These are phyloP conservation scores for Viola odorata DNA, from an alignment of 345 rosid genomes.

Conservation along the genomic window DNA sequence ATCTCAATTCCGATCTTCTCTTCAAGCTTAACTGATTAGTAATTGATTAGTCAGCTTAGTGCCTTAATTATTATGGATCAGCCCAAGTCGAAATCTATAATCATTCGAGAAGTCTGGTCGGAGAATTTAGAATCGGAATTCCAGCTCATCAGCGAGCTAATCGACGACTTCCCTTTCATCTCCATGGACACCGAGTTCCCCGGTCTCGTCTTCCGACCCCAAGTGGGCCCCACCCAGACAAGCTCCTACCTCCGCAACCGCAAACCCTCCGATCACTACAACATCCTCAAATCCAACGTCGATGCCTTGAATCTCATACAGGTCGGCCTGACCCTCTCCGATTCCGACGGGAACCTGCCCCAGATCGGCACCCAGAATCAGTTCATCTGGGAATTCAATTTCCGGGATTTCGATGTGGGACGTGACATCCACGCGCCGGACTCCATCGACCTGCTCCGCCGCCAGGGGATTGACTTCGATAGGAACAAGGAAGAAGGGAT, in stretches of 20 bases:
- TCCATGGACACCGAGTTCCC: conserved; percentile 40
- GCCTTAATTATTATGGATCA: no score
- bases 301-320: conserved; percentile 29
- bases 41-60: no score
- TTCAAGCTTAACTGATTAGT: neutral
- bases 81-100: conserved; percentile 2
- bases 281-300: conserved; percentile 22
- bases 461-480: conserved; percentile 27
- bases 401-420: conserved; percentile 21
- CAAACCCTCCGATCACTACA: conserved; percentile 18
- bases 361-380: conserved; percentile 12
- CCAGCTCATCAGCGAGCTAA: conserved; percentile 15
- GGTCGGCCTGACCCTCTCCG: conserved; percentile 29
- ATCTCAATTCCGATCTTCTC: neutral
- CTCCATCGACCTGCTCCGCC: conserved; percentile 21
- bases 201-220: conserved; percentile 25
- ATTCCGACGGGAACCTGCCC: conserved; percentile 22
- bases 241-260: neutral
- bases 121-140: conserved; percentile 25
- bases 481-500: conserved; percentile 23
- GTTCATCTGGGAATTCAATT: conserved; percentile 31
- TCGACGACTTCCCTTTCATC: conserved; percentile 27
- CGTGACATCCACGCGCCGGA: conserved; percentile 25
- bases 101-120: conserved; percentile 31
- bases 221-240: neutral